Conservation (phyloP, 2,329 filamentous ascomycete genomes). For the Diplodia corticola region DNA sequence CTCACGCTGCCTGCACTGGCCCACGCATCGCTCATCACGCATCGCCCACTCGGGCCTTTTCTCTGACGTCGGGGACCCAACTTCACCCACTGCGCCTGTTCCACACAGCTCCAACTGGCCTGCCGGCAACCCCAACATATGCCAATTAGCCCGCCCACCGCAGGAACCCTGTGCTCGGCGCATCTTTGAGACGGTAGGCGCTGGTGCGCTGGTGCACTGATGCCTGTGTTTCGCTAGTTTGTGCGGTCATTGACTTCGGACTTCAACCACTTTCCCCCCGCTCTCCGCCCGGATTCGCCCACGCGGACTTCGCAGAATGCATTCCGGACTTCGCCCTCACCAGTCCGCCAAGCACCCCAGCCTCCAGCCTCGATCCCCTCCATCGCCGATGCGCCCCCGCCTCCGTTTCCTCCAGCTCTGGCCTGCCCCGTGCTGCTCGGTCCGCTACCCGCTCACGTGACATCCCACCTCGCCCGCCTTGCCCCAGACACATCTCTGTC, state of each 20-base stretch:
- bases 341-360: not conserved
- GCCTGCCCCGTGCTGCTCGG: not conserved
- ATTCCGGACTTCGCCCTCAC: constrained; percentile 19
- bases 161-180: not conserved
- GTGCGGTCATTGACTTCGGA: constrained; percentile 18
- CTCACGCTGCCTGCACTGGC: too few relatives aligned
- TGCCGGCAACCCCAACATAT: not conserved
- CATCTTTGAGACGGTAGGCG: not conserved
- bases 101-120: too few relatives aligned
- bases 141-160: not conserved
- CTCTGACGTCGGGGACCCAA: too few relatives aligned
- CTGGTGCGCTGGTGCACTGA: too few relatives aligned
- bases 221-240: not conserved
- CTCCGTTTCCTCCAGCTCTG: too few relatives aligned
- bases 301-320: constrained; percentile 22
- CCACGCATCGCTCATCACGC: too few relatives aligned
- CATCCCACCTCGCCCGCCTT: not conserved
- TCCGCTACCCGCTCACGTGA: constrained; percentile 5
- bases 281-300: constrained; percentile 23
- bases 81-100: too few relatives aligned
- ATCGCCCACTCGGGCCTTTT: too few relatives aligned
- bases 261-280: constrained; percentile 13
- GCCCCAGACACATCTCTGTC: not conserved
- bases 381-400: constrained; percentile 6
- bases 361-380: constrained; percentile 1